phyloP scores from a whole-genome alignment of 768 basidiomycete species.

The Cubamyces lactineus region DNA sequence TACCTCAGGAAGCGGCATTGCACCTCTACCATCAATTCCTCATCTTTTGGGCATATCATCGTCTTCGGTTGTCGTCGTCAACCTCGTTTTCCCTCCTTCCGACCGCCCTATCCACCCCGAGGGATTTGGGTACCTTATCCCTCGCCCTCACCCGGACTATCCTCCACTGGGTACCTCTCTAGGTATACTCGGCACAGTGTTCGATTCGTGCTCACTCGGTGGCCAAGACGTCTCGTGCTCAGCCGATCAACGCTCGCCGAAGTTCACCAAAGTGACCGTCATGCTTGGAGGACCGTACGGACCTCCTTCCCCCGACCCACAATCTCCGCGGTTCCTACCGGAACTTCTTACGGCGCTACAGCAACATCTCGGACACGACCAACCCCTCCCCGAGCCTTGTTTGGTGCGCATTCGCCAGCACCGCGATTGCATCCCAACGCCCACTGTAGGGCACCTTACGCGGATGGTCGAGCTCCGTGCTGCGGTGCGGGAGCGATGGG shows the following conservation, averaged over 20 bases:
- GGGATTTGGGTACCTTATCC: slow-evolving; percentile 95
- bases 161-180: slow-evolving; percentile 26
- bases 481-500: slow-evolving; percentile 48
- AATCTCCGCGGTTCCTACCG: slow-evolving; percentile 39
- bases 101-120: slow-evolving; percentile 65
- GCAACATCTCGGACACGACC: slow-evolving; percentile 25
- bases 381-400: slow-evolving; percentile 53
- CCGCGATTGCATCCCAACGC: slow-evolving; percentile 76
- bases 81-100: slow-evolving; percentile 73
- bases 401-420: slow-evolving; percentile 58
- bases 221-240: slow-evolving; percentile 49
- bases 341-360: slow-evolving; percentile 33
- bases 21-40: slow-evolving; percentile 45
- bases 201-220: slow-evolving; percentile 80
- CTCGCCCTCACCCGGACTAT: slow-evolving; percentile 68
- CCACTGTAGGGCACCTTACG: slow-evolving; percentile 68
- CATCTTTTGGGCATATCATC: slow-evolving; percentile 70
- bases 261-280: slow-evolving; percentile 78
- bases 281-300: slow-evolving; percentile 87
- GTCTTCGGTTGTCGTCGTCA: slow-evolving; percentile 86
- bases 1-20: neutral
- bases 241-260: slow-evolving; percentile 29
- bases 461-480: slow-evolving; percentile 63
- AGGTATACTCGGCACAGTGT: slow-evolving; percentile 82
- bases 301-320: slow-evolving; percentile 41